phyloP scores from a whole-genome alignment of 1,284 basidiomycete species.

The Cryptococcus neoformans region DNA sequence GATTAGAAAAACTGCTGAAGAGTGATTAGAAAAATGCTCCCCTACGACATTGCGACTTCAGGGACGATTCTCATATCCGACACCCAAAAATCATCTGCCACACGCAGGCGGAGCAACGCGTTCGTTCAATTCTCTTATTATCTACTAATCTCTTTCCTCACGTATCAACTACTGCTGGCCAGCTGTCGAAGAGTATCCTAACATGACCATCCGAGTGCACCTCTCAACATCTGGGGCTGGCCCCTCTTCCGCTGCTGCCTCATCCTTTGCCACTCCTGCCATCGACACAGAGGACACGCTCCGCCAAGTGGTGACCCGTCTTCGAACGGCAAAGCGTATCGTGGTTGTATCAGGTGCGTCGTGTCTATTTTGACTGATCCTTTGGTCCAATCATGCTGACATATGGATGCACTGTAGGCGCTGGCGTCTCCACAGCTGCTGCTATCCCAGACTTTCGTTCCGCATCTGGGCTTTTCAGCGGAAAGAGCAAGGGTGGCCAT shows the following conservation, averaged over 20 bases:
- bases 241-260: constrained; percentile 1
- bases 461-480: constrained; percentile 73
- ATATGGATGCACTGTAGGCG: constrained; percentile 57
- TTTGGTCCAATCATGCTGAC: not conserved
- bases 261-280: not conserved
- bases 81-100: no score
- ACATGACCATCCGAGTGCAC: constrained; percentile 5
- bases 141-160: no score
- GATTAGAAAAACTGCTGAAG: no score
- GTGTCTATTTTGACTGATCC: not conserved
- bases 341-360: constrained; percentile 71
- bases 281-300: not conserved
- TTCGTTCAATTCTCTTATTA: no score
- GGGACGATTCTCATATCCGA: no score
- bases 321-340: constrained; percentile 62
- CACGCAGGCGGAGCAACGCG: no score
- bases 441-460: constrained; percentile 93
- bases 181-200: not conserved
- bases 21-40: no score
- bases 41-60: no score
- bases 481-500: constrained; percentile 52
- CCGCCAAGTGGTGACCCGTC: not conserved
- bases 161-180: no score
- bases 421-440: constrained; percentile 85
- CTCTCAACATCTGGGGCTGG: constrained; percentile 2